Conservation (phyloP, 495 filamentous ascomycete species). For the Lasiosphaeriaceae sp. region DNA sequence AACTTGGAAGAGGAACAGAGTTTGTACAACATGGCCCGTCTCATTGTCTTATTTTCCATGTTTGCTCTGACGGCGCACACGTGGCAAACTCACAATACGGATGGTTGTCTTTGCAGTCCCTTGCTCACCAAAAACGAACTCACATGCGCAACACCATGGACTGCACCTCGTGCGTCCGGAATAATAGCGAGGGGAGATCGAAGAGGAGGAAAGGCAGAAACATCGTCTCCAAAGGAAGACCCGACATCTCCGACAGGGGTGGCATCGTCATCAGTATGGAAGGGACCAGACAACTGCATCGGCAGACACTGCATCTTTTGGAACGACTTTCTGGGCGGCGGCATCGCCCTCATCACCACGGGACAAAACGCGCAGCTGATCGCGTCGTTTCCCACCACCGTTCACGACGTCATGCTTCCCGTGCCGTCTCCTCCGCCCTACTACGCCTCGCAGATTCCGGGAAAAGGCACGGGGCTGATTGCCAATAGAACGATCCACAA, state of each 20-base stretch:
- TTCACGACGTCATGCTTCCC: not conserved
- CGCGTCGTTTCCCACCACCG: conserved; percentile 11
- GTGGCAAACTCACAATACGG: not conserved
- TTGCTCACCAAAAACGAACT: not conserved
- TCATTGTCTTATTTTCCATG: not conserved
- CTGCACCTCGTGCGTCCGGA: too few relatives aligned
- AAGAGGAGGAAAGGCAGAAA: not conserved
- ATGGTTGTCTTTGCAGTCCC: not conserved
- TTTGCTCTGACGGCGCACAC: not conserved
- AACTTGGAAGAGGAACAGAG: too few relatives aligned
- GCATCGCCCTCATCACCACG: conserved; percentile 32
- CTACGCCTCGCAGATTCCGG: conserved; percentile 25
- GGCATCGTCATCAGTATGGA: conserved; percentile 17
- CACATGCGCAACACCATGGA: not conserved
- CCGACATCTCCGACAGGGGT: too few relatives aligned
- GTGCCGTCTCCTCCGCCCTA: conserved; percentile 16
- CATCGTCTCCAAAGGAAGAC: not conserved
- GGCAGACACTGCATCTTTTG: conserved; percentile 34
- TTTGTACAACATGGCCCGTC: not conserved
- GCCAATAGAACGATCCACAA: conserved; percentile 35
- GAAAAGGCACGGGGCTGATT: conserved; percentile 38
- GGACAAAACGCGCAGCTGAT: conserved; percentile 23
- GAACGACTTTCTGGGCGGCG: conserved; percentile 23
- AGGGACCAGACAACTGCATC: conserved; percentile 34
- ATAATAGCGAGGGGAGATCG: not conserved